Evolutionary conservation across 257 asterid species (phyloP), one percentile per base, ranked within the genome.

Genomic region (Plantago ovata): DNA sequence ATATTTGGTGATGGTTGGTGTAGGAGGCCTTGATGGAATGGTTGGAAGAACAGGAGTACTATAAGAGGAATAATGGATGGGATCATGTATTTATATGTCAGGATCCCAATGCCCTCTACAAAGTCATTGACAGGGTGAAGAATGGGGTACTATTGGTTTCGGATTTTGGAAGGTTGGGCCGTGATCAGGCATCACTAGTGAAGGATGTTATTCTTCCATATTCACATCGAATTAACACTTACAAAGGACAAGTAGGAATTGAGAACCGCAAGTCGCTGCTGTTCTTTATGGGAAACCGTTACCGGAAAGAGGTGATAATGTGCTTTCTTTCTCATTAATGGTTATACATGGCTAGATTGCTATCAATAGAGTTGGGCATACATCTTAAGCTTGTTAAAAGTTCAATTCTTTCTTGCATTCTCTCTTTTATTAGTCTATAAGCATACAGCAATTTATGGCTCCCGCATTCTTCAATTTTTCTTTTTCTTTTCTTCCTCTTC

Each of bases 211-310:
- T 89, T 45, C 52, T 93, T 60, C 99, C 97, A 0, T 93, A 93
- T 73, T 79, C 96, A 20, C 97, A 86, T 78, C 81, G 97, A 50
- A 93, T 93, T 73, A 89, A 84, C 70, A 24, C 99, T 41, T 93
- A 74, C 65, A 69, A 75, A 52, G 99, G 99, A 60, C 89, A 81
- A 69, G 62, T 77, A 55, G 97, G 99, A 12, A 66, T 82, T 24
- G 85, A 75, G 54, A 72, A 84, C 54, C 91, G 97, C 53, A 76
- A 86, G 68, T 78, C 86, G 18, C 75, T 93, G 69, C 83, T 93
- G 47, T 93, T 93, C 80, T 93, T 93, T 68, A 93, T 93, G 99
- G 99, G 99, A 46, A 89, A 93, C 65, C 85, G 97, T 18, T 89
- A 79, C 40, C 73, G 99, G 19, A 93, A 93, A 75, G 99, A 93